Evolutionary conservation across 2,329 filamentous ascomycete genomes (phyloP), one percentile per base, ranked within the genome.

Genomic region (Aspergillus brunneoviolaceus): DNA sequence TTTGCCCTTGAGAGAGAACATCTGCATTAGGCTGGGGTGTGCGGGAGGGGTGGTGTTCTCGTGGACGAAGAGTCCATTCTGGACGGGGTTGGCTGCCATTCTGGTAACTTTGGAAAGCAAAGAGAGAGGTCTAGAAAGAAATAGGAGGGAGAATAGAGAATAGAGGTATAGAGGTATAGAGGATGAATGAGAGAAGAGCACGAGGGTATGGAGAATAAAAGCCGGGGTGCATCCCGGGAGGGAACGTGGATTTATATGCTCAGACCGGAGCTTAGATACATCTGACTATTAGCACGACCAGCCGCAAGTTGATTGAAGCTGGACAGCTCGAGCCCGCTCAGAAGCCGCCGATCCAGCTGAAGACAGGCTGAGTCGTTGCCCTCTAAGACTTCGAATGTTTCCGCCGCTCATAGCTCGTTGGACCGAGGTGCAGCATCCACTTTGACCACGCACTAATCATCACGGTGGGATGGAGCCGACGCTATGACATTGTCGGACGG

Each of bases 1-100:
- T 67, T 85, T 85, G 49, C 87, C 87, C 70, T 87, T 87, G 55
- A 91, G 80, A 5, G 87, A 90, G 77, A 90, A 89, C 60, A 90
- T 82, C 35, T 85, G 82, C 70, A 90, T 72, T 60, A 90, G 82
- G 49, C 83, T 80, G 14, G 72, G 72, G 51, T 76, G 71, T 27
- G 71, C 67, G 1, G 78, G 77, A n/a, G 80, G 64, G 29, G 79
- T 72, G 14, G 83, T 87, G 71, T 83, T 86, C 69, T 85, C 75
- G 70, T 87, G 85, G 64, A 76, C 75, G 69, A 89, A 89, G 33
- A 64, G 74, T 74, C 59, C 85, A 82, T 60, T 77, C 27, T 69
- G 68, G 55, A 76, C 63, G 9, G 75, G 74, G 55, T 65, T 70
- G 60, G 70, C 71, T 65, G 74, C 71, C 73, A 76, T 77, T 60